Conservation (phyloP, 2,329 filamentous ascomycete species). For the Fusarium napiforme region DNA sequence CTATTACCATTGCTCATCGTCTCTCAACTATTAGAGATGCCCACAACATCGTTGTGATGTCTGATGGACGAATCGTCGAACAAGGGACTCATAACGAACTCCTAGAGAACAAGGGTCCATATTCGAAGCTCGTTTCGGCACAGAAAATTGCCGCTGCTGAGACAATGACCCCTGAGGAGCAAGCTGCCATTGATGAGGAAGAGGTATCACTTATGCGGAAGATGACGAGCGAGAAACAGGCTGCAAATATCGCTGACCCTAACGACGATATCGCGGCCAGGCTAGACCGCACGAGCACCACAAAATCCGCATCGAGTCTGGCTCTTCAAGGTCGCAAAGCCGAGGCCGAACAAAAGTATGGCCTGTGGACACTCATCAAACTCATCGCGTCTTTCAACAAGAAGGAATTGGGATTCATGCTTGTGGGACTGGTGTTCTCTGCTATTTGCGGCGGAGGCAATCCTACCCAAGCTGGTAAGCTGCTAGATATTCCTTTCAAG, state of each 20-base stretch:
- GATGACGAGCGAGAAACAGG: conserved; percentile 55
- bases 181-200: conserved; percentile 60
- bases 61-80: conserved; percentile 85
- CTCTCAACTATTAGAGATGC: conserved; percentile 94
- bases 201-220: conserved; percentile 64
- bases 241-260: conserved; percentile 62
- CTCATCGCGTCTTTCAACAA: conserved; percentile 84
- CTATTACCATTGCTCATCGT: conserved; percentile 95
- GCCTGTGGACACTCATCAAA: conserved; percentile 79
- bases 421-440: conserved; percentile 77
- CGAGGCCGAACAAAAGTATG: conserved; percentile 68
- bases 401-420: conserved; percentile 76
- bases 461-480: conserved; percentile 61
- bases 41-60: conserved; percentile 96
- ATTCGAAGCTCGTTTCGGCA: conserved; percentile 86
- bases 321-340: conserved; percentile 67
- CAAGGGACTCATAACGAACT: conserved; percentile 89
- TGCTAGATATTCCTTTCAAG: not conserved
- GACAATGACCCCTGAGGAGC: conserved; percentile 62
- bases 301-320: conserved; percentile 75
- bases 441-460: conserved; percentile 85
- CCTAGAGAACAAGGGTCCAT: conserved; percentile 76
- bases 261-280: conserved; percentile 70
- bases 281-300: conserved; percentile 64
- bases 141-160: conserved; percentile 80